Conservation (phyloP, 768 basidiomycete species). For the Arthromyces matolae region DNA sequence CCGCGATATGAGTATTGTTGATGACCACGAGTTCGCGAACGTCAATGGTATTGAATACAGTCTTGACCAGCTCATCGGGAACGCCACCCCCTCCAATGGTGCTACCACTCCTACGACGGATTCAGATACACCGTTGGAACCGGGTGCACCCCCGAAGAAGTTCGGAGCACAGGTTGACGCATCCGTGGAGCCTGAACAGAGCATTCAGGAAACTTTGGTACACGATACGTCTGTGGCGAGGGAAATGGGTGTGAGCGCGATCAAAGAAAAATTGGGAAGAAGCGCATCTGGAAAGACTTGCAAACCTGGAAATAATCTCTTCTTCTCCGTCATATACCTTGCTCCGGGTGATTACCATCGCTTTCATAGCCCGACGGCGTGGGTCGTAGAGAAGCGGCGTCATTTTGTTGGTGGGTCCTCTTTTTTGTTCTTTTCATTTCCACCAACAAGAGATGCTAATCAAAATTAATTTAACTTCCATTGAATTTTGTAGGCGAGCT, state of each 20-base stretch:
- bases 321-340: conserved; percentile 94
- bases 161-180: conserved; percentile 72
- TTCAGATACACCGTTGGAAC: conserved; percentile 26
- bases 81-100: conserved; percentile 14
- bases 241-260: conserved; percentile 56
- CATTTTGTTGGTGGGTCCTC: conserved; percentile 78
- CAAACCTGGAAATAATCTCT: conserved; percentile 78
- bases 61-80: conserved; percentile 83
- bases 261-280: conserved; percentile 26
- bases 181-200: conserved; percentile 52
- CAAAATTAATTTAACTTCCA: neutral
- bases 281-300: conserved; percentile 44
- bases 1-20: conserved; percentile 58
- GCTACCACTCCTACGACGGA: conserved; percentile 33
- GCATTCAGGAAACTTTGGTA: conserved; percentile 51
- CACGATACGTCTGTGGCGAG: conserved; percentile 71
- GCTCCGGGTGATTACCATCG: conserved; percentile 98
- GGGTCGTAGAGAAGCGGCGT: conserved; percentile 94
- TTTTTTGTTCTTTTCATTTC: conserved; percentile 14
- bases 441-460: neutral
- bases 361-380: conserved; percentile 92
- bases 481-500: conserved; percentile 61
- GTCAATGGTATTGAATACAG: conserved; percentile 97
- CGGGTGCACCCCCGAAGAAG: conserved; percentile 40
- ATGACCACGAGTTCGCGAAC: conserved; percentile 89